phyloP scores from a whole-genome alignment of 1,139 yeast genomes.

The Protomyces lactucae-debilis region DNA sequence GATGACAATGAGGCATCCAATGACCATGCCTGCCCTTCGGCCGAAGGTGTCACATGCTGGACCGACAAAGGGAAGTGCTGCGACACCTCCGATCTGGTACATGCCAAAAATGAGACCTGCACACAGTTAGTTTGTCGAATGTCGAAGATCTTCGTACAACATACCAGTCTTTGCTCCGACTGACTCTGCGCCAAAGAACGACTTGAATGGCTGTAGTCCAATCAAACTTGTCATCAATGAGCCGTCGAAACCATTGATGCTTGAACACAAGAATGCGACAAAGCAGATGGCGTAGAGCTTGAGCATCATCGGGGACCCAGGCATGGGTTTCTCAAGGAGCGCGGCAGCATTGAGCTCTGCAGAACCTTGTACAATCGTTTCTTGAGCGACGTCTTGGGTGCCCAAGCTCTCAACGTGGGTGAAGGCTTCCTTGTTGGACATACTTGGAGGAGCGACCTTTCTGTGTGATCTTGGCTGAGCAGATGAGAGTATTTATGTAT shows the following conservation, averaged over 20 bases:
- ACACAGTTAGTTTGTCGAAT: neutral
- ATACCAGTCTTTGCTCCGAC: slow-evolving; percentile 46
- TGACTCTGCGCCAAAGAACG: slow-evolving; percentile 41
- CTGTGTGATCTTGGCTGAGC: neutral
- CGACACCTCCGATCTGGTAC: slow-evolving; percentile 38
- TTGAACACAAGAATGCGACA: slow-evolving; percentile 29
- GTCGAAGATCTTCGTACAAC: slow-evolving; percentile 25
- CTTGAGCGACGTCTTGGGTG: neutral
- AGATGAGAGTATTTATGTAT: neutral
- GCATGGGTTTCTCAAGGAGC: neutral
- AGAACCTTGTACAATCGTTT: neutral
- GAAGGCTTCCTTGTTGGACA: neutral
- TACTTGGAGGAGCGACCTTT: neutral
- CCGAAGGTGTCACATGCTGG: slow-evolving; percentile 48
- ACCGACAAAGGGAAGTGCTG: slow-evolving; percentile 35
- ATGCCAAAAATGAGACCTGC: slow-evolving; percentile 48
- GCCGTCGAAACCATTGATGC: slow-evolving; percentile 47
- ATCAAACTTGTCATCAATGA: slow-evolving; percentile 42
- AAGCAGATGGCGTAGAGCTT: neutral
- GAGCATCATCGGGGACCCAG: neutral
- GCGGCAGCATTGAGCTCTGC: neutral
- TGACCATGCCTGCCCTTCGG: slow-evolving; percentile 44
- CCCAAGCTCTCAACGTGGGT: neutral
- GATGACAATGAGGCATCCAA: slow-evolving; percentile 45
- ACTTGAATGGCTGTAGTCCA: slow-evolving; percentile 46